Conservation (phyloP, 176 grass and related monocot genomes). For the Avena sativa region DNA sequence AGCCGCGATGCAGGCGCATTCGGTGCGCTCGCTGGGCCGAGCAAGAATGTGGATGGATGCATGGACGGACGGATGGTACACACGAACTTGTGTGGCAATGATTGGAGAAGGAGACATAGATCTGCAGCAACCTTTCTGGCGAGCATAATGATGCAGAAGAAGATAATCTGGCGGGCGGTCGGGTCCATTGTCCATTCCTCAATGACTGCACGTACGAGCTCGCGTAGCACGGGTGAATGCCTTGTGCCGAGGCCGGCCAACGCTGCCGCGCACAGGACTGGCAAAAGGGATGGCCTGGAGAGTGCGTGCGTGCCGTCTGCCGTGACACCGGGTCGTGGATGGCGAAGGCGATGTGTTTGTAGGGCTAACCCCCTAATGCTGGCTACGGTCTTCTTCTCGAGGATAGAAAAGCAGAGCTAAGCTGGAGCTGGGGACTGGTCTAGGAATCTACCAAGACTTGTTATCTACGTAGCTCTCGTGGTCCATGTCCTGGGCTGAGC, state of each 20-base stretch:
- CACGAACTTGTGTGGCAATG: conserved; percentile 60
- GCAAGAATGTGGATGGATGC: conserved; percentile 14
- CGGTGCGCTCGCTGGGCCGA: background rate
- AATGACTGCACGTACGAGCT: conserved; percentile 42
- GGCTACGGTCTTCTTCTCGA: conserved; percentile 30
- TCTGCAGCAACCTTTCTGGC: conserved; percentile 72
- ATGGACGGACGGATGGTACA: conserved; percentile 35
- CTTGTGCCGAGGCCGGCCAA: conserved; percentile 46
- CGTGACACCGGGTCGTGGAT: conserved; percentile 49
- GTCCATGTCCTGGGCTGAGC: conserved; percentile 52
- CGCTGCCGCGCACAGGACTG: conserved; percentile 51
- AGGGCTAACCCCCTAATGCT: conserved; percentile 16
- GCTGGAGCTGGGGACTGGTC: conserved; percentile 28
- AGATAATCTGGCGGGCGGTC: conserved; percentile 60
- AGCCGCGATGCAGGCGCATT: conserved; percentile 39
- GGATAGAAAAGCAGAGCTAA: conserved; percentile 37
- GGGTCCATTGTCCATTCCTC: conserved; percentile 54
- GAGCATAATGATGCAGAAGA: conserved; percentile 69
- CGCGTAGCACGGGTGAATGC: conserved; percentile 46
- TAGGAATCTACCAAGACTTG: conserved; percentile 64
- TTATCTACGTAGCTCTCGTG: conserved; percentile 54
- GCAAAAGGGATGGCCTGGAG: background rate
- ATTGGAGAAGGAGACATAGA: conserved; percentile 69
- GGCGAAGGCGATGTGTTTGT: conserved; percentile 39
- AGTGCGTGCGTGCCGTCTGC: background rate